Evolutionary conservation across 2,329 filamentous ascomycete genomes (phyloP).

Genomic region (Arachnopeziza araneosa): DNA sequence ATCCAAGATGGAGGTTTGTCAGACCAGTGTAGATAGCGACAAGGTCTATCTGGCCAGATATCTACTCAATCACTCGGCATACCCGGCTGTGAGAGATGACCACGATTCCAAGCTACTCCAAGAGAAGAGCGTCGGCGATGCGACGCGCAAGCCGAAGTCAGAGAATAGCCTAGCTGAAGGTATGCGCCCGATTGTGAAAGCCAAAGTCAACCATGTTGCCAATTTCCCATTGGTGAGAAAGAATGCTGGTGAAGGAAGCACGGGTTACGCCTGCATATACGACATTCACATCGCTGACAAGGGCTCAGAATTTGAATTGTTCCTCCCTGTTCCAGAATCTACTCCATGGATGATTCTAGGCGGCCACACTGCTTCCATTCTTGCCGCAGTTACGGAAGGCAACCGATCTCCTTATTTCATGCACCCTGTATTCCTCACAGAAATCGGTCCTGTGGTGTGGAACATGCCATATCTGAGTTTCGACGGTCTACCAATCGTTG

Average conservation of each 20-base stretch:
- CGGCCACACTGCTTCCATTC: slow-evolving; percentile 1
- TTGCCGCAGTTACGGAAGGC: not conserved
- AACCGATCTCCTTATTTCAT: not conserved
- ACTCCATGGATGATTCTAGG: not conserved
- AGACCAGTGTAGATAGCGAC: not conserved
- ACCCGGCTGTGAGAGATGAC: not conserved
- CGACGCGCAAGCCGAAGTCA: not conserved
- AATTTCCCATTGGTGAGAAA: not conserved
- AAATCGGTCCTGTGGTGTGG: not conserved
- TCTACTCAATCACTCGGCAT: not conserved
- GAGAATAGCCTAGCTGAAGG: not conserved
- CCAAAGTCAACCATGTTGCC: not conserved
- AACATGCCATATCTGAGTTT: slow-evolving; percentile 7
- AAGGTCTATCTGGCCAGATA: not conserved
- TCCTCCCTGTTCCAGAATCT: slow-evolving; percentile 3
- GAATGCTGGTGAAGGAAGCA: not conserved
- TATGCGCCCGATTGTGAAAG: too few relatives aligned
- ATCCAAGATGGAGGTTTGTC: slow-evolving; percentile 1
- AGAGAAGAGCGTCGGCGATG: not conserved
- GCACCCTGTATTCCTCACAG: not conserved
- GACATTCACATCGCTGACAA: not conserved
- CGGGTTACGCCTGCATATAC: not conserved
- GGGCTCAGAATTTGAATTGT: not conserved
- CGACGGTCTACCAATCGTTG: slow-evolving; percentile 2
- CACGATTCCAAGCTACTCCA: not conserved